Conservation (phyloP, 805 yeast species). For the Henningerozyma blattae region DNA sequence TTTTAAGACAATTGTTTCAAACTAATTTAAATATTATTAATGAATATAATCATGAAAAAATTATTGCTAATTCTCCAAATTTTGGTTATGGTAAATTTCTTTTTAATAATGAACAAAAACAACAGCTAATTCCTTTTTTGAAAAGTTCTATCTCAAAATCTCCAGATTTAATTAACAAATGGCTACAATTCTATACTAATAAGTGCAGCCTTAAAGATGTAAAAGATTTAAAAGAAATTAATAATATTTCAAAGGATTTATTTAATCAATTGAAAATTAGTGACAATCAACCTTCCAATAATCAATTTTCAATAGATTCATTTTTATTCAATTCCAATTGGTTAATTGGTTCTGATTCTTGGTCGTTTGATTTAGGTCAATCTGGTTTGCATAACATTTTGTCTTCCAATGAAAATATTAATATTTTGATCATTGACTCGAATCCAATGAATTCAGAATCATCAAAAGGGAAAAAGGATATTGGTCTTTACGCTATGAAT, state of each 20-base stretch:
- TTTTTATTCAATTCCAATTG: constrained; percentile 48
- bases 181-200: constrained; percentile 47
- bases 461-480: constrained; percentile 44
- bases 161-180: constrained; percentile 48
- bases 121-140: constrained; percentile 33
- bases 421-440: constrained; percentile 78
- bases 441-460: constrained; percentile 43
- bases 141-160: constrained; percentile 36
- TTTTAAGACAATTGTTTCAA: constrained; percentile 54
- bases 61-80: constrained; percentile 58
- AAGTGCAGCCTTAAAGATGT: no score
- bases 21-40: constrained; percentile 48
- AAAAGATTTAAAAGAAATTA: no score
- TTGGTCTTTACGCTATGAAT: constrained; percentile 91
- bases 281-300: no score
- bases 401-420: constrained; percentile 62
- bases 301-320: no score
- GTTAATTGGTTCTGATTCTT: constrained; percentile 89
- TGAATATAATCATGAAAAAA: constrained; percentile 33
- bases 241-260: no score
- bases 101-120: constrained; percentile 41
- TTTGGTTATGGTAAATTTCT: constrained; percentile 75
- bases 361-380: constrained; percentile 88
- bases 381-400: constrained; percentile 84
- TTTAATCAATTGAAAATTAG: no score